Evolutionary conservation across 352 stramenopile species (phyloP), one percentile per base, ranked within the genome.

Genomic region (Globisporangium cederbergense): DNA sequence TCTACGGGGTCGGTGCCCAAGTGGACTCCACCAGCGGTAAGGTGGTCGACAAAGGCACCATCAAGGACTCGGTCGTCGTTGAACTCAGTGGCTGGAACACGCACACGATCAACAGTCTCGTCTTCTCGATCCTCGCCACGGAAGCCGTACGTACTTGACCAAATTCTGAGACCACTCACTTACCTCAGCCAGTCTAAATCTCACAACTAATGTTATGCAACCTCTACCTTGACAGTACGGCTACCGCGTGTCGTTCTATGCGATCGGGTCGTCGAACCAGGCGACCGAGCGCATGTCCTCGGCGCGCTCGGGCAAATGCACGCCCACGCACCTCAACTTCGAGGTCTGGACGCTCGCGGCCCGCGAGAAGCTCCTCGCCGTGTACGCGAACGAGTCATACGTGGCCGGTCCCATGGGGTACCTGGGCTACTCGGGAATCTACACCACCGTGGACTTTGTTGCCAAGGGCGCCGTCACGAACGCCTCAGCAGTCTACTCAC

Each of bases 331-430:
- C 47, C 1, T 81, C 9, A 91, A 90, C 42, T 25, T 78, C 20
- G 83, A 90, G 32, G 75, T 85, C 0, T 89, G 80, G 81, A n/a
- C 59, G 18, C 59, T 70, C 0, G 62, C 71, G 0, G 76, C 68
- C 4, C 78, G 74, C 1, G 70, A 85, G 22, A 52, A 54, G 3
- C 36, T 22, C 8, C 57, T 88, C 13, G 58, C 57, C 14, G 58
- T 81, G 25, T 88, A 84, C 60, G 65, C 71, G 10, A 88, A 90
- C 59, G 78, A 86, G n/a, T 77, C 68, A 20, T 85, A 76, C 46
- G 30, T 49, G 0, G 70, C 60, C 0, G 80, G 80, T 5, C 64
- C 59, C 2, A 40, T 82, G 2, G 77, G 77, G 0, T 87, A 86
- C 62, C 70, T 76, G 0, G 74, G 78, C 6, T 64, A 71, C 4